Evolutionary conservation across 192 early-diverging fungal species (phyloP).

Genomic region (Linnemannia schmuckeri): DNA sequence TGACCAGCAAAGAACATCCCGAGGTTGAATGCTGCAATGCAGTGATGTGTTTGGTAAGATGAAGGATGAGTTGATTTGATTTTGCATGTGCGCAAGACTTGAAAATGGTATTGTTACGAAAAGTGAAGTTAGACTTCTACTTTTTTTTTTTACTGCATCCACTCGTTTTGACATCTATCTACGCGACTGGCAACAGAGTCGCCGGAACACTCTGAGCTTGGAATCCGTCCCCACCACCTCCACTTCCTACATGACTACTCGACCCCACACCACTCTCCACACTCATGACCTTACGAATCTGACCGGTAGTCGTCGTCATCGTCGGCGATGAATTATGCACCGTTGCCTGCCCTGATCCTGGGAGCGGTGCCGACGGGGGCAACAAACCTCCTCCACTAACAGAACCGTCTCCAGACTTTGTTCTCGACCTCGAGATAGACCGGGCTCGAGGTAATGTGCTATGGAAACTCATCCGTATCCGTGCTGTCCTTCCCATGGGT

Average conservation of each 20-base stretch:
- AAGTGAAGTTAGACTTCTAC: too few species aligned
- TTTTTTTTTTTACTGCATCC: background rate
- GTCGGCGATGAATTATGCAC: background rate
- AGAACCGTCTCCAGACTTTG: slow-evolving; percentile 25
- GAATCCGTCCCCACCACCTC: background rate
- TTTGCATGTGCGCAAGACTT: too few species aligned
- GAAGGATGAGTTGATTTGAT: too few species aligned
- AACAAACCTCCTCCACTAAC: background rate
- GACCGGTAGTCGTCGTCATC: background rate
- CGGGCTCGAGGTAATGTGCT: slow-evolving; percentile 1
- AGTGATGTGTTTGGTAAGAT: too few species aligned
- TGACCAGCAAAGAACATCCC: too few species aligned
- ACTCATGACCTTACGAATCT: slow-evolving; percentile 23
- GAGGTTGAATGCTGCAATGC: too few species aligned
- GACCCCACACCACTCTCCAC: slow-evolving; percentile 6
- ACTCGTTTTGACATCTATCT: background rate
- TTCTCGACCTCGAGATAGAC: background rate
- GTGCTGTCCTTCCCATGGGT: slow-evolving; percentile 18
- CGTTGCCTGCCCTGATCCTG: background rate
- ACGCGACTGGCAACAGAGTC: background rate
- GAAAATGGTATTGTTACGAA: too few species aligned
- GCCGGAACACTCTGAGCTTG: background rate
- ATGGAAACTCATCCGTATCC: slow-evolving; percentile 23
- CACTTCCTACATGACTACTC: background rate
- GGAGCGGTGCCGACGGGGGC: background rate